Conservation (phyloP, 495 filamentous ascomycete genomes). For the Aspergillus leporis region DNA sequence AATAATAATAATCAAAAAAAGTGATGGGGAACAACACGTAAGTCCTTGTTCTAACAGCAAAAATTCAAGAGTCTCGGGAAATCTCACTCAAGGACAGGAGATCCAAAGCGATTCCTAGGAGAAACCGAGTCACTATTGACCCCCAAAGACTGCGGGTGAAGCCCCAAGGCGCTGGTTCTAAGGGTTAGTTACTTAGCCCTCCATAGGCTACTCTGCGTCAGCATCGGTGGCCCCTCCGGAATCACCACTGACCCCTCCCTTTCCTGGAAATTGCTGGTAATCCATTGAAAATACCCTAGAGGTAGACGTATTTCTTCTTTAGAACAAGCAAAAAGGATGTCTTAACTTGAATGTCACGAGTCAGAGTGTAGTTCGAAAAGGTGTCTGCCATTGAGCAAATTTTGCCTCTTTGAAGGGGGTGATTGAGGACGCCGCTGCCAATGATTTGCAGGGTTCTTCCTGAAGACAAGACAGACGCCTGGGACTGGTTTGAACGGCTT, state of each 20-base stretch:
- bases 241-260: conserved; percentile 23
- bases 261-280: conserved; percentile 17
- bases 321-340: neutral
- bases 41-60: conserved; percentile 2
- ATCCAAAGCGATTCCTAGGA: neutral
- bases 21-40: conserved; percentile 1
- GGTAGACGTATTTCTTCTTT: conserved; percentile 15
- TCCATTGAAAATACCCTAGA: conserved; percentile 8
- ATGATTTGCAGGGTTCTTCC: conserved; percentile 18
- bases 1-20: too few species aligned
- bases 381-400: neutral
- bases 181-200: conserved; percentile 3
- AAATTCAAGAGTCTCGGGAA: neutral
- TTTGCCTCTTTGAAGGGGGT: conserved; percentile 11
- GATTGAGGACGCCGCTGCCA: conserved; percentile 10
- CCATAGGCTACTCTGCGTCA: conserved; percentile 4
- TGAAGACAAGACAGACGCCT: conserved; percentile 14
- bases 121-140: neutral
- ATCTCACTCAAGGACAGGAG: neutral
- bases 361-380: neutral
- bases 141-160: neutral
- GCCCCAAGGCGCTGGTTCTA: neutral
- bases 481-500: conserved; percentile 26
- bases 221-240: conserved; percentile 21
- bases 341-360: neutral